Base-by-base conservation (phyloP, 306 rosid species). In the Sicyos baderoa region DNA sequence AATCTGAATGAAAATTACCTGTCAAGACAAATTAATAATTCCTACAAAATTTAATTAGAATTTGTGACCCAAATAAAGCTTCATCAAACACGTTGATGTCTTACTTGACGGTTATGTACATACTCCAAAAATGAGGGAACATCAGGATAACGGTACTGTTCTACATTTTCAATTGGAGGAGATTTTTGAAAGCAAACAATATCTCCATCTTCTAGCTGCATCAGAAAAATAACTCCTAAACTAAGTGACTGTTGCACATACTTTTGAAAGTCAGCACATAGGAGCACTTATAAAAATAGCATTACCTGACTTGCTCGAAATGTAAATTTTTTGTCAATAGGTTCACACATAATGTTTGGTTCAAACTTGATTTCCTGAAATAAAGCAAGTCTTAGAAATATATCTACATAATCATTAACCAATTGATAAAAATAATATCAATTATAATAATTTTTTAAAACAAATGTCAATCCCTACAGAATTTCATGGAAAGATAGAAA, bases 121-220 rank as follows among this genome's bases (percentile, higher is more conserved):
- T 86, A 94, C 60, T 94, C 97, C 76, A 94, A 79, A 84, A 88
- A 94, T 47, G 97, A 90, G 40, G 99, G 96, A 72, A 94, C 97
- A 8, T 90, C 99, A 9, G 91, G 86, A 78, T 88, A 94, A 68
- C 95, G 96, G 48, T 53, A 61, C 22, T 69, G 88, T 56, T 80
- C 89, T 54, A 65, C 84, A 71, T 37, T 83, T 61, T 84, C 91
- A 54, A 65, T 71, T 19, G 82, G 68, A 74, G 74, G 75, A 68
- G 86, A 79, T 77, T 90, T 94, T 77, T 94, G 99, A 77, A 84
- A 88, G 85, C 97, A 94, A 47, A 94, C 54, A 75, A 94, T 88
- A 76, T 94, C 99, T 40, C 99, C 99, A 79, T 94, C 97, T 82
- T 94, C 97, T 71, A 94, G 83, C 99, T 94, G 85, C 50, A 77